Evolutionary conservation across 1,284 basidiomycete species (phyloP).

Genomic region (Ceratobasidium sp.): DNA sequence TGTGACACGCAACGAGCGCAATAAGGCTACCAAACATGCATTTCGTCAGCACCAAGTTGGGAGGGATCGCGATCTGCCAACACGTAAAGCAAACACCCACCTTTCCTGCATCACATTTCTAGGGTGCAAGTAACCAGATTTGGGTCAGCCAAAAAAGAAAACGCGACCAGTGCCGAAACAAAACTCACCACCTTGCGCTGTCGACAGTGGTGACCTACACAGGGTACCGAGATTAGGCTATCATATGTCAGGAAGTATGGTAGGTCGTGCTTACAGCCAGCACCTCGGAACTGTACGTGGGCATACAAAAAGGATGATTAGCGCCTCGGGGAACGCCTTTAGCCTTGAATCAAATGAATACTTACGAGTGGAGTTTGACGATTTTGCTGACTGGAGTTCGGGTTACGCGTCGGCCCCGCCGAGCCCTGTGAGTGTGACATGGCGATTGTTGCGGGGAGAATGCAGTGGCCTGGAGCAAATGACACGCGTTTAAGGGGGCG

Average conservation of each 20-base stretch:
- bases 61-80: background rate
- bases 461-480: background rate
- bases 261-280: slow-evolving; percentile 22
- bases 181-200: slow-evolving; percentile 25
- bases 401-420: background rate
- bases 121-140: slow-evolving; percentile 4
- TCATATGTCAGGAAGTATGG: background rate
- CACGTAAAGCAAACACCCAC: background rate
- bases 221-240: slow-evolving; percentile 2
- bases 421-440: slow-evolving; percentile 6
- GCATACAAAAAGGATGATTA: slow-evolving; percentile 3
- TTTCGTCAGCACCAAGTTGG: background rate
- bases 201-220: slow-evolving; percentile 31
- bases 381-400: background rate
- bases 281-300: slow-evolving; percentile 27
- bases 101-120: slow-evolving; percentile 31
- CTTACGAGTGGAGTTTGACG: slow-evolving; percentile 14
- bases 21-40: slow-evolving; percentile 2
- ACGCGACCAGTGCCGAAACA: background rate
- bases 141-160: background rate
- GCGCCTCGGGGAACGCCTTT: background rate
- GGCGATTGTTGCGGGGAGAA: slow-evolving; percentile 1
- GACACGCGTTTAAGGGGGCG: slow-evolving; percentile 27
- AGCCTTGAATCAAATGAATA: background rate
- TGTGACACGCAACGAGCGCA: slow-evolving; percentile 14